Conservation (phyloP, 139 green algal genomes). For the Volvox reticuliferus region DNA sequence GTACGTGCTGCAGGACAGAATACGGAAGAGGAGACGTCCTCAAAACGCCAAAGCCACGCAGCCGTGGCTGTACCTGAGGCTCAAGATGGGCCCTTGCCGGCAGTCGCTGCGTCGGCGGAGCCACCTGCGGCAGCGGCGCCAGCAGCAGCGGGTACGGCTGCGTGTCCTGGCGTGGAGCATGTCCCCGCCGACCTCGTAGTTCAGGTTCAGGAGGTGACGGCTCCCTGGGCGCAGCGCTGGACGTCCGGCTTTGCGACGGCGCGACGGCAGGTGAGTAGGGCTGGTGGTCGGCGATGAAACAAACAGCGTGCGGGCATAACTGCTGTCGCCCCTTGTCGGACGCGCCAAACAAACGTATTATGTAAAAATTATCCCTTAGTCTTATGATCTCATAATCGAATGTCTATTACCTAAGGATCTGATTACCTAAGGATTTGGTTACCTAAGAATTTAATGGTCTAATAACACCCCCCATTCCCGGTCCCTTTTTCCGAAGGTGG, state of each 20-base stretch:
- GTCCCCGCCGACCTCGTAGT: too few species aligned
- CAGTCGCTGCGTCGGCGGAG: not conserved
- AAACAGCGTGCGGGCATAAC: too few species aligned
- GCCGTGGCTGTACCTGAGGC: not conserved
- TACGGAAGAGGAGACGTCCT: not conserved
- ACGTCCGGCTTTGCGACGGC: too few species aligned
- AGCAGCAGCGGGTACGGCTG: not conserved
- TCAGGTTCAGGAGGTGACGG: too few species aligned
- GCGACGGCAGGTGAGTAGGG: too few species aligned
- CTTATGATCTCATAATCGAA: too few species aligned
- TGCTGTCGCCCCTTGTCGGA: too few species aligned
- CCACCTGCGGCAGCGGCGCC: too few species aligned
- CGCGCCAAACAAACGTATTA: too few species aligned
- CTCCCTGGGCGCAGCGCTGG: too few species aligned
- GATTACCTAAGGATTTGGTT: not conserved
- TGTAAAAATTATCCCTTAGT: too few species aligned
- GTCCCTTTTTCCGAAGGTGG: not conserved
- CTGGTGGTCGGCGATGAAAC: too few species aligned
- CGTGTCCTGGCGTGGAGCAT: not conserved
- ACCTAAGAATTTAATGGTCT: not conserved
- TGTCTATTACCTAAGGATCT: not conserved
- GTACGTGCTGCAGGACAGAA: not conserved
- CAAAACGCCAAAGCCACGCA: not conserved
- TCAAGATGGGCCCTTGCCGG: not conserved
- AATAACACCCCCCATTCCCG: not conserved